Evolutionary conservation across 1,284 basidiomycete genomes (phyloP).

Genomic region (Polyporus tsugae): DNA sequence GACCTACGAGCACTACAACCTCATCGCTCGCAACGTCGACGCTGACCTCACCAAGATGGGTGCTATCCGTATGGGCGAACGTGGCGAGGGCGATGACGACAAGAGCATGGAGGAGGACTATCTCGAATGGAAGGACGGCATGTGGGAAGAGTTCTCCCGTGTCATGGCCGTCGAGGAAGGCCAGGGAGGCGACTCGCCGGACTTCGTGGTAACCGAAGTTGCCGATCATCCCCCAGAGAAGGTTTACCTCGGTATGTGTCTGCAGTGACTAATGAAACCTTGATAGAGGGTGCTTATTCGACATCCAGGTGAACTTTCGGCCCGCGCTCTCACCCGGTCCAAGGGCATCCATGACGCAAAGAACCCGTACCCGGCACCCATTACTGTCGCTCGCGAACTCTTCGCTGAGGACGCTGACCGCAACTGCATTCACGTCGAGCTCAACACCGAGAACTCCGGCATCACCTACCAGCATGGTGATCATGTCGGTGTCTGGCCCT

Average conservation of each 20-base stretch:
- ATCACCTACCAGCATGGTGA: conserved; percentile 99
- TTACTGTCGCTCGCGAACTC: conserved; percentile 83
- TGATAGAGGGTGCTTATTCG: neutral
- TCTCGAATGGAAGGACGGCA: conserved; percentile 98
- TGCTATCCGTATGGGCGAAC: conserved; percentile 86
- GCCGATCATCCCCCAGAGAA: conserved; percentile 80
- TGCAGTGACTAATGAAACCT: too few species aligned
- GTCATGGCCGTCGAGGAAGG: conserved; percentile 94
- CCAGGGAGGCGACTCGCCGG: conserved; percentile 93
- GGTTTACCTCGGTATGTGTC: conserved; percentile 84
- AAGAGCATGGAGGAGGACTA: conserved; percentile 99
- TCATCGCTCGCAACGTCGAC: conserved; percentile 87
- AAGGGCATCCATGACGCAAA: conserved; percentile 96
- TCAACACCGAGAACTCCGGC: conserved; percentile 94
- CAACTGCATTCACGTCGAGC: conserved; percentile 96
- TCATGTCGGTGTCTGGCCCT: conserved; percentile 97
- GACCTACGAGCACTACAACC: conserved; percentile 97
- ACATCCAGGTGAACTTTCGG: conserved; percentile 81
- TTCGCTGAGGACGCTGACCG: conserved; percentile 81
- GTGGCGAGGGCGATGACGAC: conserved; percentile 98
- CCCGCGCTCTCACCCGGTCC: conserved; percentile 88
- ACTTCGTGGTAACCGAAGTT: conserved; percentile 92
- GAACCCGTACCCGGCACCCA: conserved; percentile 94
- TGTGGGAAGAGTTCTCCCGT: conserved; percentile 91
- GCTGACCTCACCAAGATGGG: conserved; percentile 80